A percentile compares a stretch with the other conserved stretches of the same genome.
Evolutionary conservation across 306 rosid species (phyloP).

Genomic region (Quercus engelmannii): DNA sequence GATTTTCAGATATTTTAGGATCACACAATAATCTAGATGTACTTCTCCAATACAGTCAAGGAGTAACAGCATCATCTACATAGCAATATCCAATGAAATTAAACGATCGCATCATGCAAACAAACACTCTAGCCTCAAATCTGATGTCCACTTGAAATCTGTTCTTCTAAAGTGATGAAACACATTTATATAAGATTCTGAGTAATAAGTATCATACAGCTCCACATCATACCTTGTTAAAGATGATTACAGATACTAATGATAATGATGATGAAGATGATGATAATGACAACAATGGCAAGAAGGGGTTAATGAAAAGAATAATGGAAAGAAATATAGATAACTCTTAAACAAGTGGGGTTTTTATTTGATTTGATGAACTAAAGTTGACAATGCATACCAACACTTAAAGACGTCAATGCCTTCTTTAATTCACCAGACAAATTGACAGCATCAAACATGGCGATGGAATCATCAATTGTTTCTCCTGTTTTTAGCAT

Average conservation of each 20-base stretch:
- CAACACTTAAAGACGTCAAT: conserved; percentile 71
- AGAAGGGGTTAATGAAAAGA: neutral
- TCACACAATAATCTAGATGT: neutral
- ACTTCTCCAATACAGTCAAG: neutral
- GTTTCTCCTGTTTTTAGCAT: conserved; percentile 69
- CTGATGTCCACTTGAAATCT: neutral
- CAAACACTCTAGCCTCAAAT: neutral
- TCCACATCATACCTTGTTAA: conserved; percentile 2
- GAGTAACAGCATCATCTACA: neutral
- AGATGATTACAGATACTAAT: neutral
- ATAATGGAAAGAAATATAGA: neutral
- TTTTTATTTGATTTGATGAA: conserved; percentile 9
- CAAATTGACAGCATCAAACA: conserved; percentile 68
- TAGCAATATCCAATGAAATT: neutral
- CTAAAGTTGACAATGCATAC: conserved; percentile 39
- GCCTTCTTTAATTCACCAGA: conserved; percentile 87
- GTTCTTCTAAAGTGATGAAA: neutral
- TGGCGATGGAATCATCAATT: conserved; percentile 85
- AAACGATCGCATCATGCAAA: neutral
- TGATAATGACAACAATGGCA: neutral
- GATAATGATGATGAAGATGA: neutral
- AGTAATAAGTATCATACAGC: neutral
- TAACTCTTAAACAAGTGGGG: neutral
- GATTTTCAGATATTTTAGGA: neutral
- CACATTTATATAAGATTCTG: neutral